Conservation (phyloP, 306 rosid species). For the Adenanthera pavonina region DNA sequence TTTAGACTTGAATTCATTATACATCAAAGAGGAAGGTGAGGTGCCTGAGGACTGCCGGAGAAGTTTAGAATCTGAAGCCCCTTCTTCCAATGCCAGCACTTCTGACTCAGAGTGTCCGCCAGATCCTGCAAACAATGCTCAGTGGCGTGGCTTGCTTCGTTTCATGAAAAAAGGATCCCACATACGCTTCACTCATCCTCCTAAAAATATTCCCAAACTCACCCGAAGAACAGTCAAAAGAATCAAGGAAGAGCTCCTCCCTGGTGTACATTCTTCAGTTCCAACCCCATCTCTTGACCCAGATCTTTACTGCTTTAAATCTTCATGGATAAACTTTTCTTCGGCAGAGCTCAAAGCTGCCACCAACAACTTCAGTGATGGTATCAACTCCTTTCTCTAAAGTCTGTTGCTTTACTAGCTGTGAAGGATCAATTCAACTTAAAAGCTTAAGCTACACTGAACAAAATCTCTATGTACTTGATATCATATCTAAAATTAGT, state of each 20-base stretch:
- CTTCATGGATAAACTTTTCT: constrained; percentile 84
- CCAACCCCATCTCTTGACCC: constrained; percentile 53
- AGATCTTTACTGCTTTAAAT: constrained; percentile 65
- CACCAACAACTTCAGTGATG: constrained; percentile 75
- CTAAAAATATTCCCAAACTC: constrained; percentile 60
- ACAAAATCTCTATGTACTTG: not conserved
- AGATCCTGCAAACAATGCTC: constrained; percentile 40
- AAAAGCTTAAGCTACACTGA: not conserved
- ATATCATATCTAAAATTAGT: not conserved
- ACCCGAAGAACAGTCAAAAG: constrained; percentile 79
- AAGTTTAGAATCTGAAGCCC: constrained; percentile 56
- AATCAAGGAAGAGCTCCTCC: constrained; percentile 68
- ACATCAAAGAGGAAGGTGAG: constrained; percentile 49
- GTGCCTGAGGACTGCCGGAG: constrained; percentile 40
- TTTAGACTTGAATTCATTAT: constrained; percentile 55
- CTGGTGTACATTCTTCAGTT: constrained; percentile 52
- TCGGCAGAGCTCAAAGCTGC: constrained; percentile 67
- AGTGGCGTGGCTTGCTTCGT: constrained; percentile 69
- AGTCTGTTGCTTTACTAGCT: not conserved
- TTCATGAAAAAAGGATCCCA: constrained; percentile 73
- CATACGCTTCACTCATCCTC: constrained; percentile 63
- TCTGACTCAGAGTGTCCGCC: constrained; percentile 59
- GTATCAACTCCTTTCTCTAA: constrained; percentile 46
- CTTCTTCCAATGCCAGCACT: constrained; percentile 69
- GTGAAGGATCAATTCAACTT: not conserved